Base-by-base conservation (phyloP, 1,284 basidiomycete genomes). In the Hypsizygus ulmarius region DNA sequence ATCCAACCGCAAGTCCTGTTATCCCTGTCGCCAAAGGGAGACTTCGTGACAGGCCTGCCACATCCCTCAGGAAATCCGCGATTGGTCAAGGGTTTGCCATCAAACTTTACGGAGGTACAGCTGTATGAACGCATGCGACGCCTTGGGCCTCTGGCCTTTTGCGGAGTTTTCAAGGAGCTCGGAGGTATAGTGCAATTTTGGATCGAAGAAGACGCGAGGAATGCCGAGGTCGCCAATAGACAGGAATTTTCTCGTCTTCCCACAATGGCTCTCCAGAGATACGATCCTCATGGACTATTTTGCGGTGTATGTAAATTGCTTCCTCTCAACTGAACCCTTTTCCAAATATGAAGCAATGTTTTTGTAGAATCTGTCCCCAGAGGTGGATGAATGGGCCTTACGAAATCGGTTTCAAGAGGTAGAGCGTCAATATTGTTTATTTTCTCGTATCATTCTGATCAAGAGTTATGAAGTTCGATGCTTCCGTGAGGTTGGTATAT, bases 131-230 rank as follows among this genome's bases (percentile, higher is more conserved):
- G 51, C 7, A 29, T 61, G 15, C 50, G 59, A 4, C 49, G 43
- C 2, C 57, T 49, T 40, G 59, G 59, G 3, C 49, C 52, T 0
- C 33, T 56, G 11, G 52, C 50, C 15, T 47, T 34, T n/a, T 47
- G 55, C 11, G 43, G 39, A 1, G 36, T 55, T 3, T 45, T 58
- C 16, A 45, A 54, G 19, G 36, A 40, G n/a, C 25, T 51, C 14
- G 56, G 55, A 21, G 57, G 44, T n/a, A 30, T 56, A 2, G 55
- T 61, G 25, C 51, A 58, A 15, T 61, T 59, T 38, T 59, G 54
- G 53, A 46, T 37, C 3, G 57, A 59, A 33, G 46, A 49, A 5
- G 43, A 59, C 6, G 55, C 58, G 5, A n/a, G 35, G 27, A 39
- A 40, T 3, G 58, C 58, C 8, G 55, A 52, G 32, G 40, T 19